Base-by-base conservation (phyloP, 2,329 filamentous ascomycete species). In the Apiospora sp. region DNA sequence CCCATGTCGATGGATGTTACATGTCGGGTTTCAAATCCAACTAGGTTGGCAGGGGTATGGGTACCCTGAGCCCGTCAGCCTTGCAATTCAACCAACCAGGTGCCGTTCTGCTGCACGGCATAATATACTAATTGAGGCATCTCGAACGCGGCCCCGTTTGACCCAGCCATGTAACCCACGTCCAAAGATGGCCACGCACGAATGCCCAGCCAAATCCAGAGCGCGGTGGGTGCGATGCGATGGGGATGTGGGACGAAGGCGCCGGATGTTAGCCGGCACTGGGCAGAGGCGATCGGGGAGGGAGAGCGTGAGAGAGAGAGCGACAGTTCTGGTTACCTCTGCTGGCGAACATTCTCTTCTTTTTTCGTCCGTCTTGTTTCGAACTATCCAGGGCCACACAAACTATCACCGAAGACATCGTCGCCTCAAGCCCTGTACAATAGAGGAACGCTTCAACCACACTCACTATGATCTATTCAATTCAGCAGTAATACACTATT, bases 401-500 rank as follows among this genome's bases (percentile, higher is more conserved):
- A 64, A 64, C 58, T 64, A 41, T 64, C 34, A 5, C 58, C 30
- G 30, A 64, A 64, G 58, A 13, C 58, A 64, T 64, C 58, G 58
- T 64, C 58, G 58, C 58, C 30, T 41, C 58, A 16, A 41, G 34
- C 30, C 58, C 58, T 41, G 58, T 41, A 64, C 7, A 41, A 41
- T 41, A 64, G 58, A 64, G 34, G 30, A 37, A 64, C 30, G 58
- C 58, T 64, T 64, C 58, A 41, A 64, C 58, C 34, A 70, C 48
- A 67, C 69, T 48, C 24, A 73, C 22, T 61, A 78, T 78, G 76
- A 73, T 61, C 76, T 72, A 75, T 81, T 80, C 74, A 77, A 78
- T 76, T 78, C 76, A 76, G 77, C 75, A 75, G 75, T 80, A 78
- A 79, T 78, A 77, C 79, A 78, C 78, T 79, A 44, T 73, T 78